Conservation (phyloP, 1,139 yeast species). For the Casaregolazyma suthepensis region DNA sequence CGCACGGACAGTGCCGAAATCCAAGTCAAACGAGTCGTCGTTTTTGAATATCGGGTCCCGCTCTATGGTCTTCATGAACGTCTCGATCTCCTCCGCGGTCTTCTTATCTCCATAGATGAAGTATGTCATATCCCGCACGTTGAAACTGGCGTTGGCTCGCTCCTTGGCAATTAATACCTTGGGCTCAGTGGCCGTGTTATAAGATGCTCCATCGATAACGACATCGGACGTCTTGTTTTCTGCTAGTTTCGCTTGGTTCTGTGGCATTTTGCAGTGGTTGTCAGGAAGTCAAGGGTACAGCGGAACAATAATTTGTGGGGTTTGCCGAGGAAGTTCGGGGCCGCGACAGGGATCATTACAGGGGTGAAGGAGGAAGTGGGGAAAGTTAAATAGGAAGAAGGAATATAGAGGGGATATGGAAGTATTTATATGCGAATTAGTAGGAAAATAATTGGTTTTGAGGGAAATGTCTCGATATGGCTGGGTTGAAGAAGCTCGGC, state of each 20-base stretch:
- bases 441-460: neutral
- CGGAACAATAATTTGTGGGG: neutral
- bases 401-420: neutral
- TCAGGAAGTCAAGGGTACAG: neutral
- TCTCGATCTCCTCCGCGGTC: conserved; percentile 41
- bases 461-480: neutral
- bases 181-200: conserved; percentile 33
- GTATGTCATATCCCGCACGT: conserved; percentile 44
- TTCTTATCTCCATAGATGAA: conserved; percentile 52
- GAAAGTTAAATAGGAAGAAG: neutral
- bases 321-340: neutral
- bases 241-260: conserved; percentile 4
- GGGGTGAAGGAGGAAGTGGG: neutral
- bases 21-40: conserved; percentile 47
- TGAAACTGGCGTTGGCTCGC: conserved; percentile 43
- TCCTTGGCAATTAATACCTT: conserved; percentile 40
- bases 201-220: conserved; percentile 26
- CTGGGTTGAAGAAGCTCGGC: neutral
- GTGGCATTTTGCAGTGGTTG: neutral
- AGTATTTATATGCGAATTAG: neutral
- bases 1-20: conserved; percentile 46
- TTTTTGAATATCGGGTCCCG: conserved; percentile 51
- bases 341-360: neutral
- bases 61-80: conserved; percentile 43
- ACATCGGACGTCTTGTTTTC: conserved; percentile 26